A percentile compares a stretch with the other conserved stretches of the same genome.
Evolutionary conservation across 371 early-diverging fungal genomes (phyloP).

Genomic region (Rhizopus delemar): DNA sequence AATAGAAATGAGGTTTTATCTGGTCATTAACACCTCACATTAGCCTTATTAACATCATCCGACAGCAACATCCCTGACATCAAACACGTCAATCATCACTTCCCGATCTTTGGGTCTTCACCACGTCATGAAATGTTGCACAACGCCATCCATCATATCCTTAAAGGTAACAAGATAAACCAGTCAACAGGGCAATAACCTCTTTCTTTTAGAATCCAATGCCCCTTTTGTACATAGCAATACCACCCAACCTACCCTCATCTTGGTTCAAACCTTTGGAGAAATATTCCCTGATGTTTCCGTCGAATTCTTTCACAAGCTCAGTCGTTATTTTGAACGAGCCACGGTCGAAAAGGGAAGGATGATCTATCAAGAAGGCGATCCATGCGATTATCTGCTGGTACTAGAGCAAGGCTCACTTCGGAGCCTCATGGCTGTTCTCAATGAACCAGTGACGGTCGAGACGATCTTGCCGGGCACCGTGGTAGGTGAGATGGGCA

Average conservation of each 20-base stretch:
- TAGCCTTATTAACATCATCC: constrained; percentile 2
- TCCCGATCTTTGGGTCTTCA: constrained; percentile 16
- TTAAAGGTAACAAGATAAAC: constrained; percentile 31
- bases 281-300: constrained; percentile 43
- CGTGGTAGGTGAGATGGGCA: constrained; percentile 75
- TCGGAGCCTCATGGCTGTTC: constrained; percentile 56
- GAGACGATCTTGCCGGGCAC: constrained; percentile 81
- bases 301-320: constrained; percentile 56
- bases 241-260: constrained; percentile 55
- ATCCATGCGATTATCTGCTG: constrained; percentile 63
- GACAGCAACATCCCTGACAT: constrained; percentile 3
- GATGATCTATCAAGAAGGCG: constrained; percentile 70
- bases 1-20: not conserved
- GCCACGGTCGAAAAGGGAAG: constrained; percentile 50
- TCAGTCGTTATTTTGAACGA: constrained; percentile 68
- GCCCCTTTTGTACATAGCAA: constrained; percentile 32
- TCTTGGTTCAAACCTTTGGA: constrained; percentile 70
- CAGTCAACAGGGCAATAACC: not conserved
- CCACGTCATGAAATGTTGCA: constrained; percentile 42
- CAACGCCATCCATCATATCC: constrained; percentile 39
- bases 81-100: not conserved
- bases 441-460: constrained; percentile 45
- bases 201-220: constrained; percentile 20
- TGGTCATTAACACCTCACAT: not conserved
- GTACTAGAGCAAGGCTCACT: constrained; percentile 80